These are phyloP conservation scores for Trypanosoma avium DNA, from an alignment of 208 protist genomes.

Conservation along the genomic window DNA sequence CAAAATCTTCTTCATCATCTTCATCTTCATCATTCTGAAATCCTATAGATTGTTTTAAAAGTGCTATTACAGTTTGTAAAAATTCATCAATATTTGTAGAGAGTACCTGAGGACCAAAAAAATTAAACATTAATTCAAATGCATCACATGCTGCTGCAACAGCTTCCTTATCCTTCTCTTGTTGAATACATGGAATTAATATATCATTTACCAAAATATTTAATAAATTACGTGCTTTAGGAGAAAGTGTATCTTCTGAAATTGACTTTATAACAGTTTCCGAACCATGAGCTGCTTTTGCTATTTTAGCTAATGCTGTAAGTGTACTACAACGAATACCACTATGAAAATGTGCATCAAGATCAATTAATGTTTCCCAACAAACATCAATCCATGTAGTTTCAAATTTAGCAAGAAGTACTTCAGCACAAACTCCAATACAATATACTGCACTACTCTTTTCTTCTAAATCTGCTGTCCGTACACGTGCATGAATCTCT, in stretches of 20 bases:
- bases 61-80: conserved; percentile 38
- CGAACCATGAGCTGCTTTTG: conserved; percentile 51
- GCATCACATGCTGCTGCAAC: conserved; percentile 75
- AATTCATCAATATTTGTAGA: conserved; percentile 45
- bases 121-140: conserved; percentile 52
- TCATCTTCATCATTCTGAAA: conserved; percentile 54
- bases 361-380: conserved; percentile 42
- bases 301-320: conserved; percentile 56
- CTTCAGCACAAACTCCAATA: conserved; percentile 80
- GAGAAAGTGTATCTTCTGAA: conserved; percentile 48
- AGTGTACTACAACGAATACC: conserved; percentile 72
- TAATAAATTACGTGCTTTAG: conserved; percentile 44
- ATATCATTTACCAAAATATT: conserved; percentile 48
- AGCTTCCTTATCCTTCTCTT: conserved; percentile 72
- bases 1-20: conserved; percentile 45
- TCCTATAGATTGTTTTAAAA: conserved; percentile 53
- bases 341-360: conserved; percentile 61
- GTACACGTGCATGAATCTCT: conserved; percentile 70
- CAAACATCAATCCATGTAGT: conserved; percentile 46
- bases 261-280: conserved; percentile 21
- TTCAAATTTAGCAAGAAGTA: conserved; percentile 48
- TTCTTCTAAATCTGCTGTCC: conserved; percentile 82
- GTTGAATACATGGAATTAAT: conserved; percentile 45
- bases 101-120: conserved; percentile 69
- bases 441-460: conserved; percentile 79